A percentile compares a stretch with the other conserved stretches of the same genome.
Evolutionary conservation across 139 green algal genomes (phyloP).

Genomic region (Asterochloris erici): DNA sequence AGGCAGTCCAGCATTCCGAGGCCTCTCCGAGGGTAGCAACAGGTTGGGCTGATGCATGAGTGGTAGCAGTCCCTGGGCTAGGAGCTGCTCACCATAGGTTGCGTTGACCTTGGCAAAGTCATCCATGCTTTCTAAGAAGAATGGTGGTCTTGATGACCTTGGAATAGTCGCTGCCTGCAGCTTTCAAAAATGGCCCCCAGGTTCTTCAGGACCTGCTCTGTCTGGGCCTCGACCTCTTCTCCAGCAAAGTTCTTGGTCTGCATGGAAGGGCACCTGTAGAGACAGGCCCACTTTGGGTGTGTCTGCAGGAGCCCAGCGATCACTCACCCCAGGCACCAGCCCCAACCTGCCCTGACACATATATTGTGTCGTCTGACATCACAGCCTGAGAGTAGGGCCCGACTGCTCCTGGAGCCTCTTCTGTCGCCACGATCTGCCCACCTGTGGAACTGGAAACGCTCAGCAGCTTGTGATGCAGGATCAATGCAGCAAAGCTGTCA

Average conservation of each 20-base stretch:
- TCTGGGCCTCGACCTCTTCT: constrained; percentile 74
- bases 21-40: too few relatives aligned
- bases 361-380: constrained; percentile 81
- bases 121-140: constrained; percentile 74
- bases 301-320: neutral
- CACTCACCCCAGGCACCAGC: constrained; percentile 67
- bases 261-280: neutral
- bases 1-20: neutral
- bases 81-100: constrained; percentile 57
- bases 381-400: constrained; percentile 92
- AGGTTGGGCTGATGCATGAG: too few relatives aligned
- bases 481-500: too few relatives aligned
- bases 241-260: constrained; percentile 84
- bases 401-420: constrained; percentile 84
- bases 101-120: constrained; percentile 94
- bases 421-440: constrained; percentile 55
- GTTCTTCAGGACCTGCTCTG: constrained; percentile 87
- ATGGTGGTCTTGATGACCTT: constrained; percentile 98
- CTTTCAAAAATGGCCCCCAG: constrained; percentile 89
- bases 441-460: neutral
- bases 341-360: constrained; percentile 85
- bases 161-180: constrained; percentile 68
- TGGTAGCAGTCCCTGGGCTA: neutral
- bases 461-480: neutral
- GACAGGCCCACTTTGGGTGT: too few relatives aligned